phyloP scores from a whole-genome alignment of 306 rosid species.

The Prinsepia uniflora region DNA sequence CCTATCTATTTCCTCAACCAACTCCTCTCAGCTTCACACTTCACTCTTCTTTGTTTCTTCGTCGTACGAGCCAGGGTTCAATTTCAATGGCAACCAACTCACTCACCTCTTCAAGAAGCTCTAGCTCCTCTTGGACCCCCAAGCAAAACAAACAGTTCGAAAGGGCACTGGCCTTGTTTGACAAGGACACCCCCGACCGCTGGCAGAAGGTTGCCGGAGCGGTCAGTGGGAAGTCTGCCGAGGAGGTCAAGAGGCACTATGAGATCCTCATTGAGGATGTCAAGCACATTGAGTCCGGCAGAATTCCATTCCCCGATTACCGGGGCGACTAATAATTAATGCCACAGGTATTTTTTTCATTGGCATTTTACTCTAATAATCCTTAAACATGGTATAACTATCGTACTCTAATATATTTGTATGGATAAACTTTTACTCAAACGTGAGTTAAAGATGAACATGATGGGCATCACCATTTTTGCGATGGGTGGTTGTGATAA shows the following conservation, averaged over 20 bases:
- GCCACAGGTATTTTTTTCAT: neutral
- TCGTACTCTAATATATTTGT: too few relatives aligned
- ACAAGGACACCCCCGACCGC: conserved; percentile 70
- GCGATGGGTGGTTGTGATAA: neutral
- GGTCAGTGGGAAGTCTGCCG: conserved; percentile 65
- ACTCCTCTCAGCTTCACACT: conserved; percentile 22
- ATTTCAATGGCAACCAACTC: conserved; percentile 50
- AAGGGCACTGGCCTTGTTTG: conserved; percentile 61
- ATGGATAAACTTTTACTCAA: too few relatives aligned
- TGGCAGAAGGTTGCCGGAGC: conserved; percentile 72
- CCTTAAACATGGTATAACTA: too few relatives aligned
- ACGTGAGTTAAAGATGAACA: neutral
- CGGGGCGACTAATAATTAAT: conserved; percentile 28
- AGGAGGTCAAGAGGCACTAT: conserved; percentile 70
- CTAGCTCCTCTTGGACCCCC: conserved; percentile 58
- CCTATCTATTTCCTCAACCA: conserved; percentile 30
- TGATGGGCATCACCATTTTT: neutral
- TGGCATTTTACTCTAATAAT: neutral
- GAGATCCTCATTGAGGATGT: conserved; percentile 69
- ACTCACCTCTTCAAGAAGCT: conserved; percentile 24
- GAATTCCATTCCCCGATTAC: conserved; percentile 62
- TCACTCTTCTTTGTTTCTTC: conserved; percentile 4
- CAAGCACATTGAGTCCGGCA: conserved; percentile 57
- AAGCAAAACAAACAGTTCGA: conserved; percentile 69
- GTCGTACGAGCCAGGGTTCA: neutral